Conservation (phyloP, 352 stramenopile species). For the Pythium myriotylum region DNA sequence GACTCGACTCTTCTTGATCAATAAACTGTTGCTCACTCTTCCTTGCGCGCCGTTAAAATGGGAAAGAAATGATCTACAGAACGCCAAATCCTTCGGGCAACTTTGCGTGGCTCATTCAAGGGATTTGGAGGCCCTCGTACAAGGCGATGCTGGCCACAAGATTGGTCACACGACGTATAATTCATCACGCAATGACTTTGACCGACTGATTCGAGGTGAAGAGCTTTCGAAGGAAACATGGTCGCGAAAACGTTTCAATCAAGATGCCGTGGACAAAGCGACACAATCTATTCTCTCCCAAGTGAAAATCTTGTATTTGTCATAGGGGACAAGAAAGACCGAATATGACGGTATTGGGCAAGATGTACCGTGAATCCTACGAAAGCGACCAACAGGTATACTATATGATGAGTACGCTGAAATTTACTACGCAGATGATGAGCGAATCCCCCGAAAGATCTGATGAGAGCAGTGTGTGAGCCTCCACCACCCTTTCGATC, state of each 20-base stretch:
- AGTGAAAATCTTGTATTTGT: conserved; percentile 10
- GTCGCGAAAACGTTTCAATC: too few species aligned
- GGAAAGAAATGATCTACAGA: conserved; percentile 7
- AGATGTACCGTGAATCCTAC: conserved; percentile 14
- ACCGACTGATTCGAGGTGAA: not conserved
- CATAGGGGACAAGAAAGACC: conserved; percentile 11
- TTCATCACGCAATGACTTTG: conserved; percentile 5
- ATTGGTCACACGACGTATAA: conserved; percentile 5
- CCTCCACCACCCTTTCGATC: not conserved
- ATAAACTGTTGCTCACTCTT: not conserved
- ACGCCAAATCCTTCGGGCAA: conserved; percentile 3
- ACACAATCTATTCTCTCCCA: conserved; percentile 3
- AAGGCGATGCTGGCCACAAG: not conserved
- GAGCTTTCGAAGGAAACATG: too few species aligned
- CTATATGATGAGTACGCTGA: conserved; percentile 2
- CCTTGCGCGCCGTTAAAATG: not conserved
- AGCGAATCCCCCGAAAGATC: not conserved
- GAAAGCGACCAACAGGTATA: conserved; percentile 3
- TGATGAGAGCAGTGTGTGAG: not conserved
- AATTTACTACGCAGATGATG: not conserved
- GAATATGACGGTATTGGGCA: not conserved
- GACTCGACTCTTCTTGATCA: not conserved
- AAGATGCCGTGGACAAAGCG: too few species aligned
- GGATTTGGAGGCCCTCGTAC: not conserved
- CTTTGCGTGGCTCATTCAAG: conserved; percentile 5